These are phyloP conservation scores for Exutisphaerella laricina DNA, from an alignment of 2,329 filamentous ascomycete genomes.

Conservation along the genomic window DNA sequence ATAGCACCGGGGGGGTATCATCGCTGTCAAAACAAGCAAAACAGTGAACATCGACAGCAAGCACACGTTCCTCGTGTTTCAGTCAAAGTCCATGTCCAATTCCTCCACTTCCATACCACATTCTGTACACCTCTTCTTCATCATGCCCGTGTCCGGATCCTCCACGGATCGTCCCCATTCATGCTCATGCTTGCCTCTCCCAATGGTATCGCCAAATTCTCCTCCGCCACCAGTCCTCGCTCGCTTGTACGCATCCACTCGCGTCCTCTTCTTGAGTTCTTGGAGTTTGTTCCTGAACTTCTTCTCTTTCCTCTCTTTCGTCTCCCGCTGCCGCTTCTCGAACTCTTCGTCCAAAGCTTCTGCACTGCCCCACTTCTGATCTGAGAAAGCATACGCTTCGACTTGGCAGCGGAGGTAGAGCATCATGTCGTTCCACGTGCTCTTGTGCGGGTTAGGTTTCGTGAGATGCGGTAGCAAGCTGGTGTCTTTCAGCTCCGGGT, in stretches of 20 bases:
- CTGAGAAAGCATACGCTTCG: slow-evolving; percentile 80
- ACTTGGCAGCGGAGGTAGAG: slow-evolving; percentile 90
- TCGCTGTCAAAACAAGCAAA: too few relatives aligned
- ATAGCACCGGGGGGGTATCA: too few relatives aligned
- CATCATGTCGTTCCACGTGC: slow-evolving; percentile 98
- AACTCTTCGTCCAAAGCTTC: slow-evolving; percentile 87
- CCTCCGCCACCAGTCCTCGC: slow-evolving; percentile 52
- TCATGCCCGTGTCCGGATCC: slow-evolving; percentile 63
- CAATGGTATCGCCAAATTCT: slow-evolving; percentile 70
- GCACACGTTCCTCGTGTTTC: too few relatives aligned
- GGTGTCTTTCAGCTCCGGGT: slow-evolving; percentile 85
- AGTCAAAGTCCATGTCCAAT: slow-evolving; percentile 49
- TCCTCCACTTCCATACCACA: slow-evolving; percentile 66
- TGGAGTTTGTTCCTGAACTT: slow-evolving; percentile 87
- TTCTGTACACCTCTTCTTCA: slow-evolving; percentile 66
- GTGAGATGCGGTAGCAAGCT: slow-evolving; percentile 82
- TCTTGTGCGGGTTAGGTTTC: slow-evolving; percentile 89
- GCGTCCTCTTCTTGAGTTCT: slow-evolving; percentile 87
- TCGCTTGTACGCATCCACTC: slow-evolving; percentile 81
- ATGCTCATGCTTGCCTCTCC: slow-evolving; percentile 72
- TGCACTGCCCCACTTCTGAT: slow-evolving; percentile 81
- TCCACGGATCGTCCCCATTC: slow-evolving; percentile 65
- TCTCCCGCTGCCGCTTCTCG: slow-evolving; percentile 68
- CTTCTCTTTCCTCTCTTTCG: slow-evolving; percentile 79
- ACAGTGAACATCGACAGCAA: too few relatives aligned